phyloP scores from a whole-genome alignment of 2,329 filamentous ascomycete genomes.

The Fusarium udum region DNA sequence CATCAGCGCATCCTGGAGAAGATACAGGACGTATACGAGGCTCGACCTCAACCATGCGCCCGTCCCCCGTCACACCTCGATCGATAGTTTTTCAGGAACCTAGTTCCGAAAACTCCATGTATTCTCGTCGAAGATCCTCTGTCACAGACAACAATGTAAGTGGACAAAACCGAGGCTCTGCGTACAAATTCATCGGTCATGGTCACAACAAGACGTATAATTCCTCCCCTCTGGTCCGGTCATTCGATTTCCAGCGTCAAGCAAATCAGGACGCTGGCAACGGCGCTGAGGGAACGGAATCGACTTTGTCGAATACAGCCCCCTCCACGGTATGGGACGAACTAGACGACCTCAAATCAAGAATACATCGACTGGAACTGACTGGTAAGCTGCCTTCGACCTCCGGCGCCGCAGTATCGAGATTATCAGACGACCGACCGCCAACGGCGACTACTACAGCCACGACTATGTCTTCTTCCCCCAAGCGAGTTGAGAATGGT shows the following conservation, averaged over 20 bases:
- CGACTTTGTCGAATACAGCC: conserved; percentile 85
- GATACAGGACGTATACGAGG: conserved; percentile 48
- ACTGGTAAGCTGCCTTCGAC: conserved; percentile 88
- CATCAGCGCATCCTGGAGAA: conserved; percentile 52
- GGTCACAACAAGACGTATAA: conserved; percentile 56
- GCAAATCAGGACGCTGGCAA: conserved; percentile 48
- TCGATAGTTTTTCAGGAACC: conserved; percentile 59
- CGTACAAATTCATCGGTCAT: conserved; percentile 51
- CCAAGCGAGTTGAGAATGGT: conserved; percentile 66
- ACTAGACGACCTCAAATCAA: conserved; percentile 91
- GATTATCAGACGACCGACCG: conserved; percentile 81
- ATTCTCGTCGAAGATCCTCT: conserved; percentile 53
- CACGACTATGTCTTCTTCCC: conserved; percentile 90
- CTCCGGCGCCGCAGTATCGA: conserved; percentile 81
- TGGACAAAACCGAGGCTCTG: conserved; percentile 54
- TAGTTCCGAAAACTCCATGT: conserved; percentile 40
- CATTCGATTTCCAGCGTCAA: conserved; percentile 48
- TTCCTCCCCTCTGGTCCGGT: conserved; percentile 67
- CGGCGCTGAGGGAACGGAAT: conserved; percentile 77
- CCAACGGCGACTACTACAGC: conserved; percentile 90
- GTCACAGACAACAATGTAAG: conserved; percentile 58
- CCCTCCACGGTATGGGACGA: conserved; percentile 98
- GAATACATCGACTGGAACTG: conserved; percentile 88
- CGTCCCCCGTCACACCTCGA: conserved; percentile 60
- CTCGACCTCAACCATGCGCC: conserved; percentile 48